Evolutionary conservation across 2,329 filamentous ascomycete species (phyloP).

Genomic region (Fusarium irregulare): DNA sequence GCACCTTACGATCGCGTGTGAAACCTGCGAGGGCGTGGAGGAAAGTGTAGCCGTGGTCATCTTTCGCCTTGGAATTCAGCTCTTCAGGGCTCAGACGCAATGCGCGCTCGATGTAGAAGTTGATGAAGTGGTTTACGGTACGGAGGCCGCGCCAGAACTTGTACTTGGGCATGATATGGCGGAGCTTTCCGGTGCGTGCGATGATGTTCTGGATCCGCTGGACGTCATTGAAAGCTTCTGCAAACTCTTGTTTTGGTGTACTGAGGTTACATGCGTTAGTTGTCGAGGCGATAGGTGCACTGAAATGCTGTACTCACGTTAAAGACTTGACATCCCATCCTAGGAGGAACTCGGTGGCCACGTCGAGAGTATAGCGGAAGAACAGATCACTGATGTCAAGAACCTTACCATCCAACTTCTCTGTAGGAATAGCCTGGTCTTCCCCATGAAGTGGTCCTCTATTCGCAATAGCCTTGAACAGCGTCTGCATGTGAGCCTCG

Average conservation of each 20-base stretch:
- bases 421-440: conserved; percentile 71
- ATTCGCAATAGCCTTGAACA: conserved; percentile 76
- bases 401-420: conserved; percentile 69
- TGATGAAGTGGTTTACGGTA: conserved; percentile 79
- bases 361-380: conserved; percentile 87
- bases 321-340: conserved; percentile 77
- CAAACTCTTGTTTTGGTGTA: conserved; percentile 74
- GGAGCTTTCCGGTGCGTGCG: conserved; percentile 72
- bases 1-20: conserved; percentile 76
- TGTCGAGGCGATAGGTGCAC: background rate
- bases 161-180: conserved; percentile 69
- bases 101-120: conserved; percentile 80
- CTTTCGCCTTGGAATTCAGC: conserved; percentile 76
- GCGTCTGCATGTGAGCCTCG: conserved; percentile 78
- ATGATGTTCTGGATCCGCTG: conserved; percentile 78
- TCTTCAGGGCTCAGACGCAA: conserved; percentile 77
- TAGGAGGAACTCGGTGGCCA: conserved; percentile 86
- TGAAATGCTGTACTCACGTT: conserved; percentile 53
- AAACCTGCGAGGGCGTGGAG: conserved; percentile 85
- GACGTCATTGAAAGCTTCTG: conserved; percentile 83
- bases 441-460: conserved; percentile 68
- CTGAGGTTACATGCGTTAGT: conserved; percentile 45
- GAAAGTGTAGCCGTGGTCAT: conserved; percentile 82
- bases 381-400: conserved; percentile 81
- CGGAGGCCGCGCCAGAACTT: conserved; percentile 73